Percentiles rank a stretch among this genome's conserved stretches.
These are phyloP conservation scores for Haplosporangium sp. DNA, from an alignment of 371 early-diverging fungal genomes.

Conservation along the genomic window DNA sequence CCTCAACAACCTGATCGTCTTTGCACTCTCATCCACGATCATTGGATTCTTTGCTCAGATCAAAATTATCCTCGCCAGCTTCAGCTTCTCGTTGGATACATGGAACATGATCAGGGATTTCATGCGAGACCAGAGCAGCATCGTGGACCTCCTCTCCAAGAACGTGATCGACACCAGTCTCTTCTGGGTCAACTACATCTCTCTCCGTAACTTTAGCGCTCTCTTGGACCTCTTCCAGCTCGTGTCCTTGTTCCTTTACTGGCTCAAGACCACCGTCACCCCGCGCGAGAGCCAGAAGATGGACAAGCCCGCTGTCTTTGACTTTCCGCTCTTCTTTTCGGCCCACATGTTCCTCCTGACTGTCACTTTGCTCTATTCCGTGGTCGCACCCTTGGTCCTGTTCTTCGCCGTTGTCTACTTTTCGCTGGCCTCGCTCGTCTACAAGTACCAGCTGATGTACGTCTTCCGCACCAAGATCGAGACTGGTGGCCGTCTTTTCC, in stretches of 20 bases:
- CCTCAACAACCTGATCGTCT: constrained; percentile 74
- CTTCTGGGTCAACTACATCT: constrained; percentile 81
- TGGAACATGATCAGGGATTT: constrained; percentile 31
- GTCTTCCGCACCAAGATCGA: constrained; percentile 75
- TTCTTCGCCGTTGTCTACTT: constrained; percentile 80
- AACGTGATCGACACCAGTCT: constrained; percentile 59
- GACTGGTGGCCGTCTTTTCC: constrained; percentile 83
- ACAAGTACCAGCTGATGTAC: constrained; percentile 82
- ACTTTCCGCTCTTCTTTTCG: constrained; percentile 78
- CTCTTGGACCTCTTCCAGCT: constrained; percentile 78
- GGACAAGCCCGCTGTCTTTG: constrained; percentile 74
- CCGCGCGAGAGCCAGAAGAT: constrained; percentile 70
- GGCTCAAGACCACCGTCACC: constrained; percentile 59
- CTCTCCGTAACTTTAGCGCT: constrained; percentile 71
- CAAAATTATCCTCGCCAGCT: constrained; percentile 51
- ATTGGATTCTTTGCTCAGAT: constrained; percentile 62
- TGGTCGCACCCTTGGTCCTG: constrained; percentile 82
- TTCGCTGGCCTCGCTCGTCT: constrained; percentile 73
- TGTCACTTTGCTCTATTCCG: constrained; percentile 79
- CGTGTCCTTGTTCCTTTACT: constrained; percentile 63
- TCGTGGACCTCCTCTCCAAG: constrained; percentile 51
- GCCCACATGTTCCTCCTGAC: constrained; percentile 80
- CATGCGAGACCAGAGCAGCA: constrained; percentile 27
- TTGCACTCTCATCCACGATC: constrained; percentile 69
- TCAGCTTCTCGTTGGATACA: constrained; percentile 1